Evolutionary conservation across 371 early-diverging fungal genomes (phyloP).

Genomic region (Circinella minor): DNA sequence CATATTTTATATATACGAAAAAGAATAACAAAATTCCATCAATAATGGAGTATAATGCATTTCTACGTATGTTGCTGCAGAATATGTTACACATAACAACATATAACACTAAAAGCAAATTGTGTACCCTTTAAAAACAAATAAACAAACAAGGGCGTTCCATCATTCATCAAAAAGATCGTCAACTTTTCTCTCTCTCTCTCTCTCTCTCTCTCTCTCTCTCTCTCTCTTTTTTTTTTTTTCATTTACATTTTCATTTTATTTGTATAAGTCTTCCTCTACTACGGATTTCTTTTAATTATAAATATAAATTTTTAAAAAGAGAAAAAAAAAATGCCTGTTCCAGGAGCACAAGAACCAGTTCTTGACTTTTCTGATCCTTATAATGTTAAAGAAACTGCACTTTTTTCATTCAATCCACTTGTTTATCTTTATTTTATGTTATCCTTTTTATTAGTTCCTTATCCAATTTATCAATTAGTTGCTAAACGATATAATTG

Average conservation of each 20-base stretch:
- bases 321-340: constrained; percentile 12
- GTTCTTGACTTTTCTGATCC: constrained; percentile 31
- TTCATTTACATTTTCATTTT: too few relatives aligned
- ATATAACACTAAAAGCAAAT: too few relatives aligned
- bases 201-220: constrained; percentile 7
- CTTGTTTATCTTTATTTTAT: constrained; percentile 59
- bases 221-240: constrained; percentile 1
- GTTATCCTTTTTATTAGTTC: constrained; percentile 57
- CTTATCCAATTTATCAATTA: constrained; percentile 59
- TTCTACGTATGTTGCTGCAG: too few relatives aligned
- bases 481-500: constrained; percentile 65
- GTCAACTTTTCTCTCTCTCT: background rate
- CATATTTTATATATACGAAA: too few relatives aligned
- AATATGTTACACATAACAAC: too few relatives aligned
- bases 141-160: too few relatives aligned
- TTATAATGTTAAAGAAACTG: constrained; percentile 26
- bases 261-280: background rate
- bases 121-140: too few relatives aligned
- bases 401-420: constrained; percentile 55
- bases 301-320: too few relatives aligned
- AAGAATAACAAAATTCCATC: too few relatives aligned
- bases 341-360: constrained; percentile 26
- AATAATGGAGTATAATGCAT: too few relatives aligned
- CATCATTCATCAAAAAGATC: too few relatives aligned
- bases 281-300: too few relatives aligned